These are phyloP conservation scores for Talaromyces albobiverticillius DNA, from an alignment of 2,329 filamentous ascomycete genomes.

Conservation along the genomic window DNA sequence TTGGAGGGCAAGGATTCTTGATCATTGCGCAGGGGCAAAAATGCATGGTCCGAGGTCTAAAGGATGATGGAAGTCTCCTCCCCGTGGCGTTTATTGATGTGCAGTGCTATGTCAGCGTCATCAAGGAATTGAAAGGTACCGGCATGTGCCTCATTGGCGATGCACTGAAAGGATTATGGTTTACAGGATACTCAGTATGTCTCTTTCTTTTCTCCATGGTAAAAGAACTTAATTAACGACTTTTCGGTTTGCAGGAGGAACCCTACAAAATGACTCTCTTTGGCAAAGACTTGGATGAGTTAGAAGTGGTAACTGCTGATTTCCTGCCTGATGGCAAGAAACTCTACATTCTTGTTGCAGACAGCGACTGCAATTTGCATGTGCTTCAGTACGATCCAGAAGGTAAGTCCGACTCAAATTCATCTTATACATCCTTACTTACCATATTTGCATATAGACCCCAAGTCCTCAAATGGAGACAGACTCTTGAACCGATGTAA, in stretches of 20 bases:
- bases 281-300: constrained; percentile 74
- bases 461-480: constrained; percentile 86
- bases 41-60: constrained; percentile 92
- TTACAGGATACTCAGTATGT: constrained; percentile 78
- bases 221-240: neutral
- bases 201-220: neutral
- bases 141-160: constrained; percentile 87
- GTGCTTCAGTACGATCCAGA: constrained; percentile 93
- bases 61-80: constrained; percentile 87
- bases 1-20: constrained; percentile 84
- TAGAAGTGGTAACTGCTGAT: constrained; percentile 79
- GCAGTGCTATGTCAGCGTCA: constrained; percentile 85
- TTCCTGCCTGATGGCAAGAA: constrained; percentile 84
- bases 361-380: constrained; percentile 82
- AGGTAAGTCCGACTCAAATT: constrained; percentile 59
- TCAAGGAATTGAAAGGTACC: constrained; percentile 77
- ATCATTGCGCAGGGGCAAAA: constrained; percentile 93
- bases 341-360: constrained; percentile 76
- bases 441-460: constrained; percentile 56
- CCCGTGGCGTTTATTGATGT: constrained; percentile 98
- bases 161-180: constrained; percentile 91
- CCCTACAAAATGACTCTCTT: constrained; percentile 94
- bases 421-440: neutral
- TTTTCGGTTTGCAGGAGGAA: constrained; percentile 60
- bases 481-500: constrained; percentile 81